A percentile compares a stretch with the other conserved stretches of the same genome.
Conservation (phyloP, 495 filamentous ascomycete species). For the Tetracladium setigerum region DNA sequence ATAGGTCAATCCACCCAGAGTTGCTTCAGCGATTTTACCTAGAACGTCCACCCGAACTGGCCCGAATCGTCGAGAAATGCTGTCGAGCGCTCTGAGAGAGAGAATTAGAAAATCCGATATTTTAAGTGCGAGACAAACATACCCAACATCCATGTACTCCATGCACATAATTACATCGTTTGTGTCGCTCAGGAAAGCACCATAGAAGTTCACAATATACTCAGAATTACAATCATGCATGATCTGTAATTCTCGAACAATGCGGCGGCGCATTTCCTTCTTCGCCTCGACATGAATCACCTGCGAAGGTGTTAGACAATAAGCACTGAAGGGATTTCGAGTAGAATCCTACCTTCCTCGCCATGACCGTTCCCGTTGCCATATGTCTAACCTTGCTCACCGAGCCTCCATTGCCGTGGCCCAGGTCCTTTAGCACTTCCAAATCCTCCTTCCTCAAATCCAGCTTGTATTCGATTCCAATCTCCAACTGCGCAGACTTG, state of each 20-base stretch:
- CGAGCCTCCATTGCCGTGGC: constrained; percentile 92
- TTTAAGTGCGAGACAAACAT: constrained; percentile 26
- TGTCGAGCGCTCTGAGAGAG: constrained; percentile 72
- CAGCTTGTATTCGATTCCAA: constrained; percentile 91
- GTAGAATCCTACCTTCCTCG: constrained; percentile 66
- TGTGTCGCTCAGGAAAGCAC: constrained; percentile 90
- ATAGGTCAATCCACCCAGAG: constrained; percentile 89
- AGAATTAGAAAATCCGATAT: constrained; percentile 28
- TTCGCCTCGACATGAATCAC: constrained; percentile 98
- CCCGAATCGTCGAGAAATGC: constrained; percentile 88
- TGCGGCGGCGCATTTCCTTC: constrained; percentile 90
- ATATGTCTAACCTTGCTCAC: constrained; percentile 97
- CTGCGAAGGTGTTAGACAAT: constrained; percentile 33
- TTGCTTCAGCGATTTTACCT: constrained; percentile 97
- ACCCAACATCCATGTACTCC: constrained; percentile 99
- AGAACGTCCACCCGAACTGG: constrained; percentile 96
- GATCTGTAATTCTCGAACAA: constrained; percentile 91
- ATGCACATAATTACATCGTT: constrained; percentile 99
- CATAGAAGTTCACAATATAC: constrained; percentile 95
- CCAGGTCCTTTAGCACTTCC: constrained; percentile 87
- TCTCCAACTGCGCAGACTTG: constrained; percentile 60
- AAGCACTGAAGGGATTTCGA: not conserved
- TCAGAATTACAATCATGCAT: constrained; percentile 97
- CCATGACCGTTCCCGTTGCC: constrained; percentile 93
- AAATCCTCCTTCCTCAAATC: constrained; percentile 90